Evolutionary conservation across 345 rosid genomes (phyloP), one percentile per base, ranked within the genome.

Genomic region (Hibiscus syriacus): DNA sequence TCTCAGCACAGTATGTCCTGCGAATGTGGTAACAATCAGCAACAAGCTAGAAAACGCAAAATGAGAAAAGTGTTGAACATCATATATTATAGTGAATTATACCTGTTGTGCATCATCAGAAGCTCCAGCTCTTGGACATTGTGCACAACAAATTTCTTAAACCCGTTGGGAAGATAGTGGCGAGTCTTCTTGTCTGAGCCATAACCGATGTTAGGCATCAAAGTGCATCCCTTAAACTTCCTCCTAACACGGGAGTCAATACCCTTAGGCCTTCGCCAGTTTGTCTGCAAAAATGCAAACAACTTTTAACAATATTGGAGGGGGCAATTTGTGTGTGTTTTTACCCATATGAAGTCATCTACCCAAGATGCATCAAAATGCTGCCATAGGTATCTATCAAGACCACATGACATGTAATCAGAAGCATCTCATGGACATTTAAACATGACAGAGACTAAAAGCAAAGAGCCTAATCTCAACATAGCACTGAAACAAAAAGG

Each of bases 101-200:
- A 82, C 88, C 91, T 84, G 77, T 85, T 85, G 64, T 85, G 92
- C 92, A 87, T 87, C 86, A 87, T 87, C 75, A 87, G 50, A 67
- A 87, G 74, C 64, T 83, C 86, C 38, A 85, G 83, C 70, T 87
- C 90, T 6, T 74, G 70, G 14, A 70, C 75, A 30, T 84, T 86
- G 78, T 87, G 86, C 56, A 85, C 90, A 10, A 85, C 82, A 53
- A 85, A 87, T 56, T 84, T 87, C 82, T 85, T 87, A 55, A 87
- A 85, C 14, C 92, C 86, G 16, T 87, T 87, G 41, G 92, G 92
- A 41, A 85, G 89, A 71, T 79, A 87, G 79, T 87, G 88, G 55
- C 89, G 85, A 1, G 90, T 87, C 66, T 80, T 87, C 85, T 81
- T 85, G 80, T 85, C 90, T 0, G 86, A 72, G 17, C 86, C 90